phyloP scores from a whole-genome alignment of 164 flowering plant species.

The Umbellularia californica region DNA sequence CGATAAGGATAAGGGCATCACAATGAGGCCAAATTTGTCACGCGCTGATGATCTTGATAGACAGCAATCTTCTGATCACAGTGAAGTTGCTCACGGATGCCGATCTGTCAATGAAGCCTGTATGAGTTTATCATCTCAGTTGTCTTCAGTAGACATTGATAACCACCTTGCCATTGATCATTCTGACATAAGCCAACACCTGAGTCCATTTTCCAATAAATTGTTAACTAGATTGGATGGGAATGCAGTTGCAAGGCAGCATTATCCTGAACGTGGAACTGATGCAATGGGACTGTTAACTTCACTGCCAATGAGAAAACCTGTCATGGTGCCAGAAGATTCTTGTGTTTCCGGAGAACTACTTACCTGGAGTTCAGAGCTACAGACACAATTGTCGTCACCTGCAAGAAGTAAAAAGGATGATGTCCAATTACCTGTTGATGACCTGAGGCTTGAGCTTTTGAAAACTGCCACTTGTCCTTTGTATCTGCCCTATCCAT shows the following conservation, averaged over 20 bases:
- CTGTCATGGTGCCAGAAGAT: slow-evolving; percentile 5
- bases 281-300: slow-evolving; percentile 20
- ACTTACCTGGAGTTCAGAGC: slow-evolving; percentile 14
- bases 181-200: slow-evolving; percentile 3
- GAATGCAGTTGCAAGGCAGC: slow-evolving; percentile 15
- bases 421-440: slow-evolving; percentile 17
- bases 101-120: slow-evolving; percentile 15
- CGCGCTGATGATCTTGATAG: slow-evolving; percentile 18
- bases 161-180: slow-evolving; percentile 8
- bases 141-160: slow-evolving; percentile 24
- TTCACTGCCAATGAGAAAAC: slow-evolving; percentile 4
- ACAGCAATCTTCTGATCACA: slow-evolving; percentile 12
- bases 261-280: slow-evolving; percentile 12
- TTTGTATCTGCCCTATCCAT: neutral
- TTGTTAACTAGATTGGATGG: slow-evolving; percentile 8
- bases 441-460: slow-evolving; percentile 12
- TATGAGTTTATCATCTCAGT: slow-evolving; percentile 24
- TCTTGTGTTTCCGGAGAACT: slow-evolving; percentile 2
- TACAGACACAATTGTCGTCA: neutral
- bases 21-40: neutral
- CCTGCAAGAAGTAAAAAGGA: slow-evolving; percentile 9
- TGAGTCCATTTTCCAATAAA: slow-evolving; percentile 17
- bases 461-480: slow-evolving; percentile 6
- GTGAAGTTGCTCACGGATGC: slow-evolving; percentile 20
- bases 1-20: neutral